phyloP scores from a whole-genome alignment of 129 eudicot species.

The Dittrichia graveolens region DNA sequence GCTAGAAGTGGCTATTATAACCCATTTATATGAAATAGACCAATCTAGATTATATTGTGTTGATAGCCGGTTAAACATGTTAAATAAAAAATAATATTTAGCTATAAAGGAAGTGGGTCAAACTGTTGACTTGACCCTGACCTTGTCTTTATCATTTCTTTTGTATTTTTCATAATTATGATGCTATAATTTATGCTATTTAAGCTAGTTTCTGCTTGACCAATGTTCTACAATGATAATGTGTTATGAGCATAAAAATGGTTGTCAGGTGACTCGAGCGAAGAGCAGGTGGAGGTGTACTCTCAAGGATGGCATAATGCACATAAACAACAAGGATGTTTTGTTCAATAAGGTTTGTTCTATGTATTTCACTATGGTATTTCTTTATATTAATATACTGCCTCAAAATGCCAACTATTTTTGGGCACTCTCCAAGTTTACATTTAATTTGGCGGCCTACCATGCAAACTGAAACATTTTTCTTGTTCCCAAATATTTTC shows the following conservation, averaged over 20 bases:
- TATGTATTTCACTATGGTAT: background rate
- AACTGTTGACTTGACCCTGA: background rate
- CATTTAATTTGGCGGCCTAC: background rate
- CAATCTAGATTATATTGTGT: background rate
- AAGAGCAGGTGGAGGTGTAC: constrained; percentile 99
- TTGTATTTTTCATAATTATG: background rate
- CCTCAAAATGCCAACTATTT: background rate
- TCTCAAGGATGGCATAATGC: constrained; percentile 98
- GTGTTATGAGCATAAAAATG: constrained; percentile 11
- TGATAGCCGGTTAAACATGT: background rate
- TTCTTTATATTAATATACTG: background rate
- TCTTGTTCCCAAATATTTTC: too few species aligned
- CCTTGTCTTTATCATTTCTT: background rate
- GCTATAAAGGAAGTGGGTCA: background rate
- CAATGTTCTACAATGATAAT: background rate
- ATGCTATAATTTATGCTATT: background rate
- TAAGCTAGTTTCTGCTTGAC: background rate
- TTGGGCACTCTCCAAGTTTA: background rate
- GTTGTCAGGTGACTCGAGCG: constrained; percentile 84
- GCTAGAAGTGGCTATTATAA: too few species aligned
- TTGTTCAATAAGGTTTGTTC: constrained; percentile 84
- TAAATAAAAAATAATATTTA: background rate
- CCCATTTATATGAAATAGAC: background rate
- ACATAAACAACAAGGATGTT: constrained; percentile 79
- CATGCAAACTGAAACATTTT: background rate